Evolutionary conservation across 1,284 basidiomycete species (phyloP), one percentile per base, ranked within the genome.

Genomic region (Apiotrichum domesticum): DNA sequence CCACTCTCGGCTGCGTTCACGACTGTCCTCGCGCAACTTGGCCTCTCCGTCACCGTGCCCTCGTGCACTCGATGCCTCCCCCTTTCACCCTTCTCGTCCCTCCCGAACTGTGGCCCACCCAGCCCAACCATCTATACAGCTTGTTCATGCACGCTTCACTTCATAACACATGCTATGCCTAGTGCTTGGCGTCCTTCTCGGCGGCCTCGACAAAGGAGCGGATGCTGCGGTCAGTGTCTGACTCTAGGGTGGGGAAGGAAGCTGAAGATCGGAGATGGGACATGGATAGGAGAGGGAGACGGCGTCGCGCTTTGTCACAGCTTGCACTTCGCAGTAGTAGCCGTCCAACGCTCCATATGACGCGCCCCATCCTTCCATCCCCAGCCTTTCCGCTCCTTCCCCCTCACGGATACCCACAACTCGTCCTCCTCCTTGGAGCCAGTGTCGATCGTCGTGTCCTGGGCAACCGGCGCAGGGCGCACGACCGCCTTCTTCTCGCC

Each of bases 161-260:
- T 48, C 47, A 40, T 49, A 49, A 40, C 47, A 37, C 15, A 13
- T 55, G 46, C 45, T 54, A 47, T 50, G 51, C 53, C 40, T 63
- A 59, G 49, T 63, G 55, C 51, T 61, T 57, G 35, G 55, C 54
- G 57, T 63, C 65, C 67, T 72, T 70, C 66, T 75, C 73, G 44
- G 73, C 73, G 52, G 70, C 72, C 50, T 67, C 66, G 48, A 75
- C 72, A 63, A 74, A 75, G 63, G 70, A 65, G 61, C 70, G 70
- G 69, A 75, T 75, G 71, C 73, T 75, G 56, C 11, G 57, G 29
- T 46, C 13, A 39, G 37, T 39, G 9, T 39, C 2, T 13, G 37
- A 21, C 66, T 74, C 72, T 63, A 75, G 74, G 63, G 70, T 65
- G 61, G 69, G 70, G 69, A 75, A 73, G 71, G 54, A n/a, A 42